Conservation (phyloP, 305 asterid genomes). For the Ilex paraguariensis region DNA sequence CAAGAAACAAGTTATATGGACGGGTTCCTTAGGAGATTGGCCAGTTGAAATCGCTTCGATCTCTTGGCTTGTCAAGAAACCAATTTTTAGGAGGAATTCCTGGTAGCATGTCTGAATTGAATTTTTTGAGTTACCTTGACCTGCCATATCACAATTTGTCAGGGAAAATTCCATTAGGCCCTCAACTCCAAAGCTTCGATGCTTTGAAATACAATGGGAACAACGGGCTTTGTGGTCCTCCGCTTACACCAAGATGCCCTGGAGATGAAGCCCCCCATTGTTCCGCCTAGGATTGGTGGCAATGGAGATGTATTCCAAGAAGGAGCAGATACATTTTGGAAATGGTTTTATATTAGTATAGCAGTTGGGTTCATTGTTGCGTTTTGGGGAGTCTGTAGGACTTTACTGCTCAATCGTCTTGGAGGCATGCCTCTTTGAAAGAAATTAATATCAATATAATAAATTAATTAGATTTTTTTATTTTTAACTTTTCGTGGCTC, state of each 20-base stretch:
- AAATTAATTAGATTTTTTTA: too few species aligned
- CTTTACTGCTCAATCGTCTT: too few species aligned
- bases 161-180: neutral
- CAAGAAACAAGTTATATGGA: neutral
- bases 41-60: neutral
- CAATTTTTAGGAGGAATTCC: neutral
- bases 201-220: neutral
- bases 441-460: too few species aligned
- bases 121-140: neutral
- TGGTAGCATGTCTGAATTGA: neutral
- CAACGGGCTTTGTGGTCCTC: neutral
- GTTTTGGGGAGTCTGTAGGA: neutral
- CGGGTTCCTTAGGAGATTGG: neutral
- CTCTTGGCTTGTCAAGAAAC: neutral
- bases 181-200: slow-evolving; percentile 1
- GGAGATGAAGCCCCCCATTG: neutral
- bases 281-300: neutral
- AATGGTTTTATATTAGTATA: neutral
- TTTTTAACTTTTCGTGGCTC: too few species aligned
- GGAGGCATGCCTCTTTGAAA: too few species aligned
- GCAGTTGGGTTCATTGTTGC: neutral
- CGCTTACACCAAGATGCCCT: neutral
- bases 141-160: neutral
- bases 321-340: neutral
- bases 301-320: neutral